These are phyloP conservation scores for Haberlea rhodopensis DNA, from an alignment of 257 asterid species.

Conservation along the genomic window DNA sequence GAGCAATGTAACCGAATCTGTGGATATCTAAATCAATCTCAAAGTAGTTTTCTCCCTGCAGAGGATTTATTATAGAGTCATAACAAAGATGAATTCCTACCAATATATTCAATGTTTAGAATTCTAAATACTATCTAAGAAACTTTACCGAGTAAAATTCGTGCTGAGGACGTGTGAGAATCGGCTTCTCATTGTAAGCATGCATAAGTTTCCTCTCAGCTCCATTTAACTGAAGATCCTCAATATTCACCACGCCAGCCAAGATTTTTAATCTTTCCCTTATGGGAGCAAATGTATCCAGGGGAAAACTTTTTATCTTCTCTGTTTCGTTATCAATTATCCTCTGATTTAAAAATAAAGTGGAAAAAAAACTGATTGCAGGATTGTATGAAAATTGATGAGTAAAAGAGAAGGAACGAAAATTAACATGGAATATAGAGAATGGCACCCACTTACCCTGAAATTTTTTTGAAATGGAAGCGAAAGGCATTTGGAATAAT, in stretches of 20 bases:
- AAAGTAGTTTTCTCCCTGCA: too few relatives aligned
- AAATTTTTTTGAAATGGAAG: slow-evolving; percentile 70
- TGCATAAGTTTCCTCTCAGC: slow-evolving; percentile 88
- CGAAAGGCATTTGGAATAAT: slow-evolving; percentile 66
- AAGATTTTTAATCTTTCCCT: too few relatives aligned
- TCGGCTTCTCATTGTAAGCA: slow-evolving; percentile 92
- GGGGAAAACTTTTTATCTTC: slow-evolving; percentile 68
- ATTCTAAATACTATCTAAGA: not conserved
- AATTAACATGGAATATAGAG: not conserved
- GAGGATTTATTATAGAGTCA: too few relatives aligned
- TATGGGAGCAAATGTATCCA: slow-evolving; percentile 65
- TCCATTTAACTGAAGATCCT: slow-evolving; percentile 60
- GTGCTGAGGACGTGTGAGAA: slow-evolving; percentile 95
- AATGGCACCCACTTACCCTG: slow-evolving; percentile 44
- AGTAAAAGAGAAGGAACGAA: not conserved
- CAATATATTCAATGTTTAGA: too few relatives aligned
- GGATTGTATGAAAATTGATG: not conserved
- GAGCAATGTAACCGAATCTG: too few relatives aligned
- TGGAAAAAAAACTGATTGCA: slow-evolving; percentile 15
- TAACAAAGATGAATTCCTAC: too few relatives aligned
- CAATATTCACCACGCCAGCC: slow-evolving; percentile 67
- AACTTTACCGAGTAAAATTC: slow-evolving; percentile 69
- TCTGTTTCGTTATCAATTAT: slow-evolving; percentile 70
- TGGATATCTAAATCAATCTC: too few relatives aligned
- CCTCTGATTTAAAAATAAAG: slow-evolving; percentile 44